Evolutionary conservation across 805 yeast genomes (phyloP).

Genomic region (Wickerhamiella australiensis): DNA sequence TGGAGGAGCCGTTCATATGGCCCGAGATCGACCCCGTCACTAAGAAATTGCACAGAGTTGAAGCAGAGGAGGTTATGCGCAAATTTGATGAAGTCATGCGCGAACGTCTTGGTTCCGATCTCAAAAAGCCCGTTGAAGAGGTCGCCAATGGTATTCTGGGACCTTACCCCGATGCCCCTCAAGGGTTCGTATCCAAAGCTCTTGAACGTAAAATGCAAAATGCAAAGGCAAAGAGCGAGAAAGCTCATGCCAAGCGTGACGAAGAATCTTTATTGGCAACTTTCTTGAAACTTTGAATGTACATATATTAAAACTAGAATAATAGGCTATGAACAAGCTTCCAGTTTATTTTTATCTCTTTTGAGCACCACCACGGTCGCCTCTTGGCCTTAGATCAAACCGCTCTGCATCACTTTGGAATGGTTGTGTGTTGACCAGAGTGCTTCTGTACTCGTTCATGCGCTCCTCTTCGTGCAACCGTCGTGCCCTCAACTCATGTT

Average conservation of each 20-base stretch:
- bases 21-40: slow-evolving; percentile 47
- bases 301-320: background rate
- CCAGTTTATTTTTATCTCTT: background rate
- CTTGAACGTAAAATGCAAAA: slow-evolving; percentile 38
- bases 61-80: slow-evolving; percentile 36
- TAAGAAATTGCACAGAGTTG: slow-evolving; percentile 20
- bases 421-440: slow-evolving; percentile 7
- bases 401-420: slow-evolving; percentile 2
- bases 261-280: slow-evolving; percentile 18
- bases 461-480: slow-evolving; percentile 25
- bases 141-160: slow-evolving; percentile 57
- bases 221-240: slow-evolving; percentile 24
- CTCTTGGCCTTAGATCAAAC: background rate
- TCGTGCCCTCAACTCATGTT: slow-evolving; percentile 23
- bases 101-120: slow-evolving; percentile 51
- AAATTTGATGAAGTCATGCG: slow-evolving; percentile 41
- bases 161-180: slow-evolving; percentile 46
- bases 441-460: slow-evolving; percentile 20
- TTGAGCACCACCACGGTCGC: slow-evolving; percentile 6
- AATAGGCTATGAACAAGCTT: too few species aligned
- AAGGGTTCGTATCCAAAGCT: slow-evolving; percentile 49
- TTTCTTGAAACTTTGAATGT: slow-evolving; percentile 7
- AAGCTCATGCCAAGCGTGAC: slow-evolving; percentile 23
- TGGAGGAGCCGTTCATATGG: slow-evolving; percentile 94
- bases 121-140: slow-evolving; percentile 51